Evolutionary conservation across 768 basidiomycete species (phyloP), one percentile per base, ranked within the genome.

Genomic region (Scleroderma bovista): DNA sequence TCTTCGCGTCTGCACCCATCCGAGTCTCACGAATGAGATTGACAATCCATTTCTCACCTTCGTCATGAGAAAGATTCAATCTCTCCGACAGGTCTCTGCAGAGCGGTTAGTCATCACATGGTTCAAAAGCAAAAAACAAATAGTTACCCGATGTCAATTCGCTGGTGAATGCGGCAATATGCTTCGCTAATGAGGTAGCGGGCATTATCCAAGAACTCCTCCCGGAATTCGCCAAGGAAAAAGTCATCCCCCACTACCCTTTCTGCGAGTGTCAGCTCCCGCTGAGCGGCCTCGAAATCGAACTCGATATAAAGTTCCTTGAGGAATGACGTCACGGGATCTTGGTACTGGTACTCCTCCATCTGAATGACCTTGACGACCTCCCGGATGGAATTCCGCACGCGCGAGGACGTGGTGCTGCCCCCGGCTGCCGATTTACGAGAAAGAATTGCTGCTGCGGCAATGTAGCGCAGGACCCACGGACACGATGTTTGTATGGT

Each of bases 1-100:
- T 97, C 73, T 95, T 96, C 46, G 95, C 95, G 59, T 98, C 95
- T 1, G 90, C 86, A 13, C 92, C 92, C 87, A 95, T 92, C 41
- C 93, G 81, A 6, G 94, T 95, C 69, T 98, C 96, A 31, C 96
- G 84, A 60, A 98, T 96, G 53, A 98, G 86, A 74, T 98, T 97
- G 60, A 98, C 96, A 54, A 98, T 95, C 95, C 95, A 99, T 61
- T 95, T 95, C 66, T 99, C 96, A 45, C 95, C 96, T 63, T 98
- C 96, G 56, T 93, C 93, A 37, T 77, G 81, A n/a, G 88, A 85
- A 43, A 98, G 78, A 67, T 97, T 97, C 13, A 98, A 77, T 9
- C 95, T 84, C 60, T 91, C 86, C 9, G 94, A 96, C 12, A 98
- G 80, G 61, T 96, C 92, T 51, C 93, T 93, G 54, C 22, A 40